phyloP scores from a whole-genome alignment of 1,284 basidiomycete genomes.

The Moesziomyces sp. region DNA sequence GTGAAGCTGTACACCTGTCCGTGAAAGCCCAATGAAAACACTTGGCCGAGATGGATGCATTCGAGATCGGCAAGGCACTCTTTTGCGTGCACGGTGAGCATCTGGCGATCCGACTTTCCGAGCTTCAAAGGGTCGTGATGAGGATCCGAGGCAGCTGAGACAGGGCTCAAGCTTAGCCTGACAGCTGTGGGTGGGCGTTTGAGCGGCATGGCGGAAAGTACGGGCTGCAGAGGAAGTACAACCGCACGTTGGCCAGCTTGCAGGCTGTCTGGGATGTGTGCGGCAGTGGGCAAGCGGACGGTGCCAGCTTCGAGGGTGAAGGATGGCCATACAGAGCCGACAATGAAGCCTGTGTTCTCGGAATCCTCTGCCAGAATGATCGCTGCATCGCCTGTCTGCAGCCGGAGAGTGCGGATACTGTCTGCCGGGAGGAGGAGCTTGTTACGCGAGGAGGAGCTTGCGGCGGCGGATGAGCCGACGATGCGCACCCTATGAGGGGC shows the following conservation, averaged over 20 bases:
- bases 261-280: slow-evolving; percentile 6
- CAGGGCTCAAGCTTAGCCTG: slow-evolving; percentile 42
- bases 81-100: slow-evolving; percentile 68
- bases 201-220: slow-evolving; percentile 8
- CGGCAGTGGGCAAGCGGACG: slow-evolving; percentile 23
- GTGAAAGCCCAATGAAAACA: slow-evolving; percentile 22
- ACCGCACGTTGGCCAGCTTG: slow-evolving; percentile 21
- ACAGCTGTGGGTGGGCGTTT: slow-evolving; percentile 33
- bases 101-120: slow-evolving; percentile 67
- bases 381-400: slow-evolving; percentile 42
- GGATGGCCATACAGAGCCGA: slow-evolving; percentile 42
- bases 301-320: slow-evolving; percentile 31
- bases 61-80: slow-evolving; percentile 67
- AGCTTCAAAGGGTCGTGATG: slow-evolving; percentile 27
- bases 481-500: slow-evolving; percentile 6
- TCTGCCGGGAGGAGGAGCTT: slow-evolving; percentile 38
- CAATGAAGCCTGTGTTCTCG: not conserved
- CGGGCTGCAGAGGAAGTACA: slow-evolving; percentile 13
- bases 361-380: not conserved
- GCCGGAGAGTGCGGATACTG: slow-evolving; percentile 28
- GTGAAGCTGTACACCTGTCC: slow-evolving; percentile 7
- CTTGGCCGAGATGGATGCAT: slow-evolving; percentile 13
- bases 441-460: slow-evolving; percentile 29
- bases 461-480: slow-evolving; percentile 23
- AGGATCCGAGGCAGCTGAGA: slow-evolving; percentile 7